Evolutionary conservation across 345 rosid genomes (phyloP), one percentile per base, ranked within the genome.

Genomic region (Hibiscus mutabilis): DNA sequence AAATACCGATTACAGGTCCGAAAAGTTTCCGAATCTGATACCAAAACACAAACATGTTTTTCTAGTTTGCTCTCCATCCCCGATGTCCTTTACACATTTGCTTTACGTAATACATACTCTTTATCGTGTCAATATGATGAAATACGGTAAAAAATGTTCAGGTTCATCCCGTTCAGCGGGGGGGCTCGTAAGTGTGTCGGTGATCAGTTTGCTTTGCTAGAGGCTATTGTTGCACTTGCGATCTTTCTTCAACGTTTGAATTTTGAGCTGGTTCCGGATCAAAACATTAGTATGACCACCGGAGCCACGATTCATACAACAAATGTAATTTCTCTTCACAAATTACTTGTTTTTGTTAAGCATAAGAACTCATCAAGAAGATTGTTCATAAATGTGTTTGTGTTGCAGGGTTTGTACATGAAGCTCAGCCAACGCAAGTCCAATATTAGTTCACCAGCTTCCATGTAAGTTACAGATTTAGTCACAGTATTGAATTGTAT

Each of bases 141-240:
- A 56, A 74, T 67, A 27, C 33, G 4, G 19, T 19, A 27, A 29
- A 64, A 57, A 56, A 6, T 35, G n/a, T 60, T 31, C 81, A 94
- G 98, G 79, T 91, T 84, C 74, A 91, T 94, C 78, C 98, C 98
- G 2, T 91, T 94, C 75, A 88, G 97, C 25, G 98, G 98, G 78
- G 98, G 97, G 25, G 96, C 98, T 31, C 93, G 97, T 22, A 94
- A 91, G 68, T 91, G 98, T 55, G 95, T 94, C 15, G 98, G 98
- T 1, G 97, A 94, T 76, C 98, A 94, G 70, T 94, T 94, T 87
- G 97, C 97, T 55, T 65, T 94, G 78, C 83, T 94, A 70, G 98
- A 94, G 72, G 91, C 97, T 12, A 84, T 90, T 27, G 97, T 94
- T 71, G 83, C 95, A 10, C 96, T 94, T 1, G 82, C 96, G 8